Base-by-base conservation (phyloP, 169 alveolate genomes). In the Cryptosporidium ubiquitum region DNA sequence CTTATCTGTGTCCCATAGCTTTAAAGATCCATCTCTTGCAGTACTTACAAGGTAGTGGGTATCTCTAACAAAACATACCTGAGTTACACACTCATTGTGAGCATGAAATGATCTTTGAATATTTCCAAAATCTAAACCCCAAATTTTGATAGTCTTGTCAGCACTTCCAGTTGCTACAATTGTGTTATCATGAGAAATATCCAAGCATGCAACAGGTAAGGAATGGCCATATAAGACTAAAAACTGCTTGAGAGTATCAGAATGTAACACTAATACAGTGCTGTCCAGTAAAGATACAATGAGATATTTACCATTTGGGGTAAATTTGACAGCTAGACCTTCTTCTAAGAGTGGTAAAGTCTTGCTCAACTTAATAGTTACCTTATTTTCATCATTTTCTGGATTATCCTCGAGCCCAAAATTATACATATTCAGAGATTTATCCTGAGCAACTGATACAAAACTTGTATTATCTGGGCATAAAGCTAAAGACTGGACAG, bases 111-210 rank as follows among this genome's bases (percentile, higher is more conserved):
- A 85, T n/a, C 89, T 51, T 40, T 74, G 86, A 70, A 40, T 58
- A 69, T 91, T 94, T 23, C 98, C 98, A 85, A 93, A 94, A 84
- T 96, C 97, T 35, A 94, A 79, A 42, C 95, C 96, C 98, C 98
- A 96, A 5, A 95, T 85, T 92, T 95, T 94, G 29, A 95, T 66
- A 1, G 93, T 93, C 69, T 94, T 95, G 74, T 96, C 98, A 61
- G 95, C 85, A 3, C 96, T 89, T 18, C 95, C 91, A 10, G 97
- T 91, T 39, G 97, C 96, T 91, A 96, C 70, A 68, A 95, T 84
- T 29, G 93, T 92, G 47, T 92, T 84, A 75, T 95, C 98, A 16
- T 94, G 91, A 10, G 96, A 86, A 23, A 95, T 86, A 64, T 92
- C 96, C 64, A 96, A 69, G 44, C 96, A 91, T 16, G 95, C 92